Evolutionary conservation across 2,329 filamentous ascomycete species (phyloP).

Genomic region (Cytospora piceicola): DNA sequence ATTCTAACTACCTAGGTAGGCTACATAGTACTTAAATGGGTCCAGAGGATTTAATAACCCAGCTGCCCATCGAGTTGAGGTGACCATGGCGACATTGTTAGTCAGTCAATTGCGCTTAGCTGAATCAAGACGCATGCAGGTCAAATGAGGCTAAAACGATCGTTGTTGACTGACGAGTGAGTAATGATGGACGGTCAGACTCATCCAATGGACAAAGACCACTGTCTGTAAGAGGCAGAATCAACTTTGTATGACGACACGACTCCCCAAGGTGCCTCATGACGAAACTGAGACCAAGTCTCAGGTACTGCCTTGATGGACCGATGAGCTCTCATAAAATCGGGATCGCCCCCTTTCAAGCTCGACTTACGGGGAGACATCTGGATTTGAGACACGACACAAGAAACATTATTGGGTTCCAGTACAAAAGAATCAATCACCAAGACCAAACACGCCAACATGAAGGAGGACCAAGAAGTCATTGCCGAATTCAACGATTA

Average conservation of each 20-base stretch:
- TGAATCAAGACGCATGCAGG: neutral
- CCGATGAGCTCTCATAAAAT: neutral
- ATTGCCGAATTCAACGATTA: constrained; percentile 66
- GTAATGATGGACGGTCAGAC: neutral
- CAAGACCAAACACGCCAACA: constrained; percentile 3
- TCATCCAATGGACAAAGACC: neutral
- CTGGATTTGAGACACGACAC: too few relatives aligned
- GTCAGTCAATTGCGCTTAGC: neutral
- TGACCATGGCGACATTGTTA: neutral
- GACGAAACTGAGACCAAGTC: constrained; percentile 16
- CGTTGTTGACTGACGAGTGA: neutral
- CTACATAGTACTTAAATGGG: too few relatives aligned
- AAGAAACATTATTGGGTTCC: neutral
- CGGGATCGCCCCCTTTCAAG: neutral
- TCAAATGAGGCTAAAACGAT: neutral
- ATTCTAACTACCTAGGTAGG: neutral
- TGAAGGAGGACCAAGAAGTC: constrained; percentile 38
- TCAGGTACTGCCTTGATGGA: constrained; percentile 13
- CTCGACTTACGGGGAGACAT: neutral
- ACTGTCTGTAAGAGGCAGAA: neutral
- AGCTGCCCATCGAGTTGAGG: too few relatives aligned
- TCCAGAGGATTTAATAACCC: too few relatives aligned
- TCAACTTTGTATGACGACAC: constrained; percentile 28
- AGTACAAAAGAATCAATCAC: neutral
- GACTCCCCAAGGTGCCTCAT: constrained; percentile 23